A percentile compares a stretch with the other conserved stretches of the same genome.
Conservation (phyloP, 2,329 filamentous ascomycete species). For the Rosellinia necatrix region DNA sequence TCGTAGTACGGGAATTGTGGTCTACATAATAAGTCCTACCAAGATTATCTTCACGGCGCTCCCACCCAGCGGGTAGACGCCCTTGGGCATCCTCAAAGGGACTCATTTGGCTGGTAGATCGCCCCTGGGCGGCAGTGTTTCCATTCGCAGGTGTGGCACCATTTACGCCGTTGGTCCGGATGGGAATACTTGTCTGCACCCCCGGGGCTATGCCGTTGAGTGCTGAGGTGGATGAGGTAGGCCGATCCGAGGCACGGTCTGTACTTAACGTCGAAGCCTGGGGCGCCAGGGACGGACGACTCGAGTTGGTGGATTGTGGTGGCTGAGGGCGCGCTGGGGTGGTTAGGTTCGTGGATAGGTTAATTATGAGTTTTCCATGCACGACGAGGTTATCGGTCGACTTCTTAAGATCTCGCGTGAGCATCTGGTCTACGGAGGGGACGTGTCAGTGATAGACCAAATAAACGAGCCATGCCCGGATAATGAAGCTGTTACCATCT, state of each 20-base stretch:
- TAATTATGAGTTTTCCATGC: constrained; percentile 96
- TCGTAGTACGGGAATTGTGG: constrained; percentile 94
- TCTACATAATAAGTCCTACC: constrained; percentile 98
- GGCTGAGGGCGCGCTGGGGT: constrained; percentile 62
- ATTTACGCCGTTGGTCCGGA: constrained; percentile 54
- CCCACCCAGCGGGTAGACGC: constrained; percentile 90
- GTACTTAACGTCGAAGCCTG: constrained; percentile 52
- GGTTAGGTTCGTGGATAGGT: constrained; percentile 87
- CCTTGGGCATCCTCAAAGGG: constrained; percentile 97
- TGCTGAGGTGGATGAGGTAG: constrained; percentile 58
- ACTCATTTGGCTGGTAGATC: constrained; percentile 68
- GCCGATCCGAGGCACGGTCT: constrained; percentile 52
- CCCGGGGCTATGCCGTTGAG: constrained; percentile 51
- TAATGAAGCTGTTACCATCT: constrained; percentile 67
- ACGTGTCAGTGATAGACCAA: constrained; percentile 36
- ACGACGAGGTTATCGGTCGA: constrained; percentile 98
- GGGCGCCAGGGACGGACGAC: constrained; percentile 52
- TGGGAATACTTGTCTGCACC: constrained; percentile 47
- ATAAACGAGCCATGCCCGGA: constrained; percentile 34
- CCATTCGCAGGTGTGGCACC: constrained; percentile 45
- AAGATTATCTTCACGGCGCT: constrained; percentile 91
- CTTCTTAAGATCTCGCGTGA: constrained; percentile 95
- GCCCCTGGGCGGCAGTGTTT: constrained; percentile 44
- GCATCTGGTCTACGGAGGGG: constrained; percentile 82
- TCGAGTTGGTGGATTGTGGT: constrained; percentile 46